Evolutionary conservation across 768 basidiomycete species (phyloP).

Genomic region (Hericium coralloides): DNA sequence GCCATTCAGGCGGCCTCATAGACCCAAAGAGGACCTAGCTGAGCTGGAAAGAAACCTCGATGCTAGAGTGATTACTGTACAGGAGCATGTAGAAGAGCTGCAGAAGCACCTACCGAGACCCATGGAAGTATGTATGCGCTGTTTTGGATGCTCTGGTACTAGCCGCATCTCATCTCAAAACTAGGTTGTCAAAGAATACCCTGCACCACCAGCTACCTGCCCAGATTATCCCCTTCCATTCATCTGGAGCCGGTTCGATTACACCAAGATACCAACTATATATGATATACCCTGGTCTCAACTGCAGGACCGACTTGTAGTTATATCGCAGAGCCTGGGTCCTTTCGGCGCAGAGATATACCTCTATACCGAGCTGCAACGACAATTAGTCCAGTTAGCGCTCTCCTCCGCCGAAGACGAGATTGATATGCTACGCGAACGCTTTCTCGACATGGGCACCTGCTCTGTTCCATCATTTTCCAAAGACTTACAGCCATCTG

Average conservation of each 20-base stretch:
- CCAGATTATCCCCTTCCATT: conserved; percentile 43
- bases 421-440: conserved; percentile 17
- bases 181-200: conserved; percentile 8
- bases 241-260: conserved; percentile 44
- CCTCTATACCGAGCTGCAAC: conserved; percentile 50
- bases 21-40: conserved; percentile 53
- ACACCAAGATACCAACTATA: conserved; percentile 24
- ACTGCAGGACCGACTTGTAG: conserved; percentile 52
- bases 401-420: conserved; percentile 17
- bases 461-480: too few relatives aligned
- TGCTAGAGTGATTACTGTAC: conserved; percentile 68
- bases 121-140: conserved; percentile 39
- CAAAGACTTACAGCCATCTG: background rate
- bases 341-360: conserved; percentile 70
- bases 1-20: conserved; percentile 74
- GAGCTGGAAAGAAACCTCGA: conserved; percentile 64
- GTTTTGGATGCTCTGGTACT: too few relatives aligned
- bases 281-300: conserved; percentile 47
- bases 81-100: conserved; percentile 60
- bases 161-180: background rate
- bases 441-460: conserved; percentile 2
- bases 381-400: conserved; percentile 35
- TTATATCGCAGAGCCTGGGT: conserved; percentile 56
- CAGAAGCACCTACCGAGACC: conserved; percentile 53
- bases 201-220: conserved; percentile 39